Conservation (phyloP, 148 eudicot species). For the Oxyria digyna region DNA sequence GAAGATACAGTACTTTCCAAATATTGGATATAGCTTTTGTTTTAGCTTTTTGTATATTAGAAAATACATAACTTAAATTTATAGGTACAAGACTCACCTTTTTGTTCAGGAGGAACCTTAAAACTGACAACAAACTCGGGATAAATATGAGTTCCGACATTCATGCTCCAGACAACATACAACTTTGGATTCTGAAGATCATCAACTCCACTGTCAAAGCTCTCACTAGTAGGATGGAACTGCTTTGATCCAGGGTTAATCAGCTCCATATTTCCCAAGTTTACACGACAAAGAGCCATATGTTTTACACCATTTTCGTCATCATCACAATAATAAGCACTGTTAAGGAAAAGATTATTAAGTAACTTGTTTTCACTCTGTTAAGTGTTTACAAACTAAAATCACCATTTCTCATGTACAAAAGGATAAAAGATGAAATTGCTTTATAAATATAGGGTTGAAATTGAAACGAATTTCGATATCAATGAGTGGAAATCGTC, state of each 20-base stretch:
- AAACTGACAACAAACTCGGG: conserved; percentile 82
- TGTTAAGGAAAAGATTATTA: conserved; percentile 24
- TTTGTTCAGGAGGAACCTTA: conserved; percentile 46
- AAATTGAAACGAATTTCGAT: no score
- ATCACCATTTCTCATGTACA: background rate
- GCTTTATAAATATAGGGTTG: background rate
- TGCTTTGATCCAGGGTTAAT: conserved; percentile 70
- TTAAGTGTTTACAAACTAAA: background rate
- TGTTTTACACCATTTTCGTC: conserved; percentile 62
- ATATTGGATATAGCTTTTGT: no score
- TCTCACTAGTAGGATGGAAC: conserved; percentile 72
- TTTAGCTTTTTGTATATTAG: no score
- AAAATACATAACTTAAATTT: no score
- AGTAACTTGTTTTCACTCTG: background rate
- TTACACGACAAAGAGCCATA: conserved; percentile 39
- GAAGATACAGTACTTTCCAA: no score
- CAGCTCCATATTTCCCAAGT: conserved; percentile 92
- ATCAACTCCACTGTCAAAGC: conserved; percentile 88
- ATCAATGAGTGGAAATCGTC: no score
- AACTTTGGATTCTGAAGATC: conserved; percentile 56
- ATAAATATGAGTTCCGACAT: conserved; percentile 67
- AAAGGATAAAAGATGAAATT: background rate
- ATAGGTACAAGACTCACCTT: conserved; percentile 45
- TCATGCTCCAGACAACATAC: conserved; percentile 81
- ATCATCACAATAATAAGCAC: conserved; percentile 60